Evolutionary conservation across 345 rosid species (phyloP).

Genomic region (Noccaea caerulescens): DNA sequence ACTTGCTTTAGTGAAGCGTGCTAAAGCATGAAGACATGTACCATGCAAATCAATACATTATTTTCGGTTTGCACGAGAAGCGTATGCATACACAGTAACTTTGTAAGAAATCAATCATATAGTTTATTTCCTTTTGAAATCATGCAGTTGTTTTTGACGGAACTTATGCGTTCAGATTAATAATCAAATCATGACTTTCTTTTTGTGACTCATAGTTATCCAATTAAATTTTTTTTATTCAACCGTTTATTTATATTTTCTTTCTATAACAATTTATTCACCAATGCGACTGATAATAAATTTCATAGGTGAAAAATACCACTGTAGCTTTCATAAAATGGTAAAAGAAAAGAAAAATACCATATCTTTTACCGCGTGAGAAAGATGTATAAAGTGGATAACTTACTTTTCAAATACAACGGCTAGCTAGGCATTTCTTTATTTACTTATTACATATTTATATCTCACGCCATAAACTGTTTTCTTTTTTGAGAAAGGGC

Average conservation of each 20-base stretch:
- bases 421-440: conserved; percentile 7
- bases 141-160: not conserved
- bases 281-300: not conserved
- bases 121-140: not conserved
- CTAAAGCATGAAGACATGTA: conserved; percentile 30
- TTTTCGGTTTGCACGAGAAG: not conserved
- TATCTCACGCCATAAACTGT: not conserved
- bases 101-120: conserved; percentile 3
- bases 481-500: too few species aligned
- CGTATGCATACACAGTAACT: conserved; percentile 6
- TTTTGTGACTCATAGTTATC: not conserved
- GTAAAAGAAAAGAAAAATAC: not conserved
- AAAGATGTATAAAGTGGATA: conserved; percentile 10
- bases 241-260: not conserved
- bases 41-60: conserved; percentile 4
- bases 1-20: conserved; percentile 18
- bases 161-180: not conserved
- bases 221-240: not conserved
- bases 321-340: not conserved
- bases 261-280: not conserved
- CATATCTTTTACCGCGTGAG: conserved; percentile 6
- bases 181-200: conserved; percentile 8
- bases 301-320: not conserved
- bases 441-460: not conserved
- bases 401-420: conserved; percentile 21